Evolutionary conservation across 148 eudicot species (phyloP), one percentile per base, ranked within the genome.

Genomic region (Bassia scoparia): DNA sequence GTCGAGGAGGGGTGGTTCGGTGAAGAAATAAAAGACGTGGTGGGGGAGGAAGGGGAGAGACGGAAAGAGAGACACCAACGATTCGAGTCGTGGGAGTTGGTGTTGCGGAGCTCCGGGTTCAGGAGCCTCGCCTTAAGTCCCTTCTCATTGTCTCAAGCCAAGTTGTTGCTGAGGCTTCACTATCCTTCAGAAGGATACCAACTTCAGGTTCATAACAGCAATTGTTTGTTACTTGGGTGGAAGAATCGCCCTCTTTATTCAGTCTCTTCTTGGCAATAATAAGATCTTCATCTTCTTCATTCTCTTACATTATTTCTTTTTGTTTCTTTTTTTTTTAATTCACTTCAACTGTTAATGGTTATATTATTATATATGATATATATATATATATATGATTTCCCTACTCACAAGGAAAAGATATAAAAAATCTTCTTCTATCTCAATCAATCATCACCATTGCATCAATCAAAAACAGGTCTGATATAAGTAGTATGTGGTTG

Each of bases 141-240:
- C 2, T 94, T 91, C 68, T 89, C 97, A 0, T 83, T 91, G 56
- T 89, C 97, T 0, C 98, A 94, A 74, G 98, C 98, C 8, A 94
- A 94, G 81, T 72, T 94, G 21, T 61, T 94, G 37, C 75, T 94
- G 44, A 88, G 93, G 64, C 88, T 94, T 6, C 97, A 94, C 75
- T 94, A 94, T 62, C 98, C 98, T 78, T 94, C 98, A 1, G 97
- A 94, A 72, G 98, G 98, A 18, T 94, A 94, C 35, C 87, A 87
- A 55, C 86, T 93, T 61, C 84, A 84, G 52, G 81, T 83, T 68
- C 70, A 72, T 46, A 79, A 81, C n/a, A 76, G 21, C 41, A 78
- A 86, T 78, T 86, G 86, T 59, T 82, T 89, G 79, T 88, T 88
- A 78, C 82, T 94, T 74, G 97, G 93, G 30, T 94, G 98, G 98